Percentiles rank a stretch among this genome's conserved stretches.
phyloP scores from a whole-genome alignment of 2,329 filamentous ascomycete species.

The Ceratocystis destructans region DNA sequence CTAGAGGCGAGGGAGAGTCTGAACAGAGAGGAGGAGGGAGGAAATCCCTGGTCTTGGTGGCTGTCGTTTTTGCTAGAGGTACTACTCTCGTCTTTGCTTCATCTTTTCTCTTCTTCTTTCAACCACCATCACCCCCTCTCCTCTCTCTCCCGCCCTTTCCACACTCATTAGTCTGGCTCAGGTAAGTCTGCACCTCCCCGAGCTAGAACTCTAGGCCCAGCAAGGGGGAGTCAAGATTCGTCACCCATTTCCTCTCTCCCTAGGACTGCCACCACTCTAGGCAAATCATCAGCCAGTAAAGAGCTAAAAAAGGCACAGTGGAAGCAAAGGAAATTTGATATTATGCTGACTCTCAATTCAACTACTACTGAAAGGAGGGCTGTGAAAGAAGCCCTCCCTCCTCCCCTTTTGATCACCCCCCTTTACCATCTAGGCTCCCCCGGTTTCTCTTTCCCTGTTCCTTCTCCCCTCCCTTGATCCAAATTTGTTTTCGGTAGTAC shows the following conservation, averaged over 20 bases:
- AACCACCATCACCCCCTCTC: neutral
- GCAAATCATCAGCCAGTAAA: neutral
- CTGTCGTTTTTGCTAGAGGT: neutral
- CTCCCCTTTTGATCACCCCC: neutral
- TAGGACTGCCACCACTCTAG: neutral
- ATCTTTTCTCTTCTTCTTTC: neutral
- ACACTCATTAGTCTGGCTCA: neutral
- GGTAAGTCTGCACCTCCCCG: neutral
- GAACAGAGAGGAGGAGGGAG: too few relatives aligned
- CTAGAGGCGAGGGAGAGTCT: too few relatives aligned
- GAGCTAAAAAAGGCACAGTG: neutral
- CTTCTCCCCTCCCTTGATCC: neutral
- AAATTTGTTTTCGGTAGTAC: constrained; percentile 2
- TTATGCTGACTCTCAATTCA: neutral
- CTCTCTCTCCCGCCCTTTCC: too few relatives aligned
- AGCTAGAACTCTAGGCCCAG: neutral
- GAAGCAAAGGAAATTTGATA: neutral
- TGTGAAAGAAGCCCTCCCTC: neutral
- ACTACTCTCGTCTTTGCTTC: neutral
- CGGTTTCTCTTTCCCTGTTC: neutral
- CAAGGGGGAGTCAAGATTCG: neutral
- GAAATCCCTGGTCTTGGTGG: too few relatives aligned
- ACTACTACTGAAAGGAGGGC: too few relatives aligned
- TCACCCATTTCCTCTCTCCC: neutral
- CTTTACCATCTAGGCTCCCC: neutral